A percentile compares a stretch with the other conserved stretches of the same genome.
phyloP scores from a whole-genome alignment of 2,329 filamentous ascomycete genomes.

The Penicillium sp. region DNA sequence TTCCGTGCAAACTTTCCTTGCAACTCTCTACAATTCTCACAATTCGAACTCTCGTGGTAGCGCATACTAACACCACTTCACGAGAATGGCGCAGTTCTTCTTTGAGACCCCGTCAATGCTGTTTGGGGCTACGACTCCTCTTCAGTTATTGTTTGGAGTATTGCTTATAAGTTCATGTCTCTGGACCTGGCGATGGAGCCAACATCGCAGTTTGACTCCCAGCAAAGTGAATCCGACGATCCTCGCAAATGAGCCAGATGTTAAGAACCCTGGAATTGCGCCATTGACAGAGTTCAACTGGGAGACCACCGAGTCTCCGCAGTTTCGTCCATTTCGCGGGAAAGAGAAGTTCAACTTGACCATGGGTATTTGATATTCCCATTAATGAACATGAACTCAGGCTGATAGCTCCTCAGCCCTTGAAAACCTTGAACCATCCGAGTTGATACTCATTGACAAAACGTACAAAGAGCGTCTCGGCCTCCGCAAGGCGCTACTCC shows the following conservation, averaged over 20 bases:
- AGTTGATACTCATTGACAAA: slow-evolving; percentile 13
- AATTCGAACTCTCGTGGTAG: background rate
- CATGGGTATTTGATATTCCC: slow-evolving; percentile 1
- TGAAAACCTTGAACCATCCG: background rate
- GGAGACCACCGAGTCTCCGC: slow-evolving; percentile 5
- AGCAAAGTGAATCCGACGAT: background rate
- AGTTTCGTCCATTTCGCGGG: slow-evolving; percentile 8
- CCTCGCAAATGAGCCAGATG: background rate
- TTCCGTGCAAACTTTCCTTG: background rate
- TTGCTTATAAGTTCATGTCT: background rate
- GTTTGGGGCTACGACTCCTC: background rate
- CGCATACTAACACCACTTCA: background rate
- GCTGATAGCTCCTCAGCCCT: background rate
- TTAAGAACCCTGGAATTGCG: background rate
- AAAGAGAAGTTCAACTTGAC: slow-evolving; percentile 13
- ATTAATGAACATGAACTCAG: slow-evolving; percentile 6
- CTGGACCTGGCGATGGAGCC: background rate
- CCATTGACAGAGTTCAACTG: slow-evolving; percentile 7
- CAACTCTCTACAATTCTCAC: background rate
- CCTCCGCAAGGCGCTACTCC: slow-evolving; percentile 10
- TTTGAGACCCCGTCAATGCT: background rate
- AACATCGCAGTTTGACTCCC: background rate
- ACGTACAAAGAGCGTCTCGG: slow-evolving; percentile 11
- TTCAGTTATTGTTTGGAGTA: background rate
- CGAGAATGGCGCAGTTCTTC: background rate